These are phyloP conservation scores for Trichaptum fuscoviolaceum DNA, from an alignment of 768 basidiomycete genomes.

Conservation along the genomic window DNA sequence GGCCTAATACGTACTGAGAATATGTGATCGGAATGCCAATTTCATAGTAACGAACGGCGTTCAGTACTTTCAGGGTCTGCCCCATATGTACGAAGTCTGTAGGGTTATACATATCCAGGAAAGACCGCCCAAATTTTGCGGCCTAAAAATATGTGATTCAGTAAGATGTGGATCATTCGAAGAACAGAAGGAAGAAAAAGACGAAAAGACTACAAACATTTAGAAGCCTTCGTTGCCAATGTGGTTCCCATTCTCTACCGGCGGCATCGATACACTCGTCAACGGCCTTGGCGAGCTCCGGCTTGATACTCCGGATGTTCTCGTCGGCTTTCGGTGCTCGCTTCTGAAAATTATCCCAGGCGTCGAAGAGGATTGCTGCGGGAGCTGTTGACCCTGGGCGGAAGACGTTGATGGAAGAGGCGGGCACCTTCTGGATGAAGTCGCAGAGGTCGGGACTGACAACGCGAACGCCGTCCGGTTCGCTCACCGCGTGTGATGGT, in stretches of 20 bases:
- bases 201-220: slow-evolving; percentile 43
- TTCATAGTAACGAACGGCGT: slow-evolving; percentile 87
- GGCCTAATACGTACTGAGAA: slow-evolving; percentile 58
- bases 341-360: slow-evolving; percentile 80
- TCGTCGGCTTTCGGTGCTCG: slow-evolving; percentile 92
- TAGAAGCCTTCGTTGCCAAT: slow-evolving; percentile 84
- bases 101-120: slow-evolving; percentile 89
- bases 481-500: slow-evolving; percentile 72
- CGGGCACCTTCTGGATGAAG: slow-evolving; percentile 92
- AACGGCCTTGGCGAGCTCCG: slow-evolving; percentile 81
- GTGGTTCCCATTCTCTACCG: slow-evolving; percentile 83
- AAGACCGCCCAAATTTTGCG: slow-evolving; percentile 94
- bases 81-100: slow-evolving; percentile 91
- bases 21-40: slow-evolving; percentile 93
- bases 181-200: not conserved
- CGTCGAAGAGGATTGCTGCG: slow-evolving; percentile 87
- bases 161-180: not conserved
- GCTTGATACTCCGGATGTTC: slow-evolving; percentile 80
- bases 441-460: slow-evolving; percentile 76
- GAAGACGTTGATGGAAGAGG: slow-evolving; percentile 77
- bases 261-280: slow-evolving; percentile 94
- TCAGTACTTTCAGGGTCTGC: slow-evolving; percentile 87
- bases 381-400: slow-evolving; percentile 90
- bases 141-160: slow-evolving; percentile 45
- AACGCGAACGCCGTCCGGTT: slow-evolving; percentile 87